phyloP scores from a whole-genome alignment of 2,329 filamentous ascomycete species.

The Acarospora socialis region DNA sequence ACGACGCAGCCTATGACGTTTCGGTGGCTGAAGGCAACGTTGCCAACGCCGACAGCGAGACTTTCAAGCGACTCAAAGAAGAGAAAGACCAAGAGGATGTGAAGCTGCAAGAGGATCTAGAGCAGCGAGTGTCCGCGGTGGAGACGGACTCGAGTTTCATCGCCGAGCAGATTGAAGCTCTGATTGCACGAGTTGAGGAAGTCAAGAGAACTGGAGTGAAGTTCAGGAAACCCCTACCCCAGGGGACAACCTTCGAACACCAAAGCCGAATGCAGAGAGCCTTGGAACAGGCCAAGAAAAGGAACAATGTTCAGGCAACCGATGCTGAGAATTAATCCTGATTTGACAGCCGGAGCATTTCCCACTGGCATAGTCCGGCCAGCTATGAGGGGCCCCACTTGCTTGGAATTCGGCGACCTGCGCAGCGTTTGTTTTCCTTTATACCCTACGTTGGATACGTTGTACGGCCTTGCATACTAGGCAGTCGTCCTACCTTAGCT shows the following conservation, averaged over 20 bases:
- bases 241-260: constrained; percentile 23
- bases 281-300: constrained; percentile 39
- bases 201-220: constrained; percentile 10
- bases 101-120: constrained; percentile 29
- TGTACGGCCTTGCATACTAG: no score
- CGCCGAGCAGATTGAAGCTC: constrained; percentile 18
- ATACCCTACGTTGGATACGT: no score
- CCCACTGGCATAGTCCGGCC: no score
- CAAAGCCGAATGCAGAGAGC: constrained; percentile 34
- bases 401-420: no score
- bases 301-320: no score
- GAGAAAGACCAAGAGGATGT: constrained; percentile 36
- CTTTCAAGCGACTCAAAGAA: constrained; percentile 28
- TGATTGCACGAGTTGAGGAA: constrained; percentile 18
- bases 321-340: no score
- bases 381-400: no score
- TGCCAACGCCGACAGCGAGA: constrained; percentile 27
- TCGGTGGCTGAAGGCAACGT: constrained; percentile 39
- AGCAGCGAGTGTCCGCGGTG: constrained; percentile 28
- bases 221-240: not conserved
- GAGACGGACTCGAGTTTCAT: constrained; percentile 22
- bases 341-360: no score
- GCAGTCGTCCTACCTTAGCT: no score
- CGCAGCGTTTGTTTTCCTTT: no score
- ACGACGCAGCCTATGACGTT: constrained; percentile 37